Percentiles rank a stretch among this genome's conserved stretches.
Evolutionary conservation across 108 stramenopile genomes (phyloP).

Genomic region (Nitzschia putrida): DNA sequence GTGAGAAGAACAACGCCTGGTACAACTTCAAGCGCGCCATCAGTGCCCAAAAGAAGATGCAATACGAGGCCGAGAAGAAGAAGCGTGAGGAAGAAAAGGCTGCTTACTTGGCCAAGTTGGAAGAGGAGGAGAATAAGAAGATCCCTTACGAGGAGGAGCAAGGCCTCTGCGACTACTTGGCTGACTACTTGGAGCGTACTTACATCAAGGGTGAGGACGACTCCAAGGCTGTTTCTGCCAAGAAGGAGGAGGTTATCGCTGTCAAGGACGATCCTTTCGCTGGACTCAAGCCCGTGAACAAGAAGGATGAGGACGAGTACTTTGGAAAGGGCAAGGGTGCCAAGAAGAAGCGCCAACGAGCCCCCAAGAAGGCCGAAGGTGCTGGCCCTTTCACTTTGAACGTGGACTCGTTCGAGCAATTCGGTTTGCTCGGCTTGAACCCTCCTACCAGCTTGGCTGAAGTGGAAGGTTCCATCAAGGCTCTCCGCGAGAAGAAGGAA

Average conservation of each 20-base stretch:
- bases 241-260: constrained; percentile 65
- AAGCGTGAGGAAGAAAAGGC: constrained; percentile 84
- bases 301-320: constrained; percentile 69
- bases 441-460: constrained; percentile 79
- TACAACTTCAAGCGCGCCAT: constrained; percentile 79
- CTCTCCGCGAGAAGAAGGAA: constrained; percentile 85
- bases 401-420: constrained; percentile 87
- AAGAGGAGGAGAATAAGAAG: constrained; percentile 94
- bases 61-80: constrained; percentile 88
- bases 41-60: constrained; percentile 75
- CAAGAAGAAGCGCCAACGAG: constrained; percentile 72
- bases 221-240: constrained; percentile 38
- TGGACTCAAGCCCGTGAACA: constrained; percentile 66
- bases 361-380: constrained; percentile 58
- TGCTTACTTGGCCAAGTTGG: constrained; percentile 78
- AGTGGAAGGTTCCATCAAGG: constrained; percentile 82
- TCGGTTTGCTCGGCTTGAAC: constrained; percentile 69
- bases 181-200: constrained; percentile 78
- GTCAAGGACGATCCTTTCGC: constrained; percentile 89
- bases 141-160: constrained; percentile 96
- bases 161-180: constrained; percentile 93
- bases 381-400: constrained; percentile 73
- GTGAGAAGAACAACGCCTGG: constrained; percentile 81
- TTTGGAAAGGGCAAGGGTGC: constrained; percentile 72
- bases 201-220: constrained; percentile 54